A percentile compares a stretch with the other conserved stretches of the same genome.
These are phyloP conservation scores for Leccinum subspadiceum DNA, from an alignment of 1,284 basidiomycete species.

Conservation along the genomic window DNA sequence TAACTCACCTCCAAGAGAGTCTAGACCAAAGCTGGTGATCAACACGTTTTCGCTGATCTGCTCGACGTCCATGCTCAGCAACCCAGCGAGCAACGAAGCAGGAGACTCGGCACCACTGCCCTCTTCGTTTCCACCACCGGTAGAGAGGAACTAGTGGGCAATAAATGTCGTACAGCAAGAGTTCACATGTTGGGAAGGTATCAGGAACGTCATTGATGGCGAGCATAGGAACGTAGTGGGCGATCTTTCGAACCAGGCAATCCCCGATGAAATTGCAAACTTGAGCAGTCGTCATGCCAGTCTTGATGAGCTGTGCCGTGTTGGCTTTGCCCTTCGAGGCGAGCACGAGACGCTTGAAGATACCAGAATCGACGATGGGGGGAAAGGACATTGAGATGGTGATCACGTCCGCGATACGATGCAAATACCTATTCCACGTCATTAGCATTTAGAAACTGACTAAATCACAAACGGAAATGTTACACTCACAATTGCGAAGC, in stretches of 20 bases:
- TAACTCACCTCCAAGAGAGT: slow-evolving; percentile 30
- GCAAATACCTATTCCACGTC: slow-evolving; percentile 24
- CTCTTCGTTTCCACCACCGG: slow-evolving; percentile 11
- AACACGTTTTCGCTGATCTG: slow-evolving; percentile 30
- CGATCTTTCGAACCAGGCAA: slow-evolving; percentile 28
- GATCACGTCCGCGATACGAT: slow-evolving; percentile 28
- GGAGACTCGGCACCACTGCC: slow-evolving; percentile 19
- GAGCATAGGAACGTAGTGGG: slow-evolving; percentile 33
- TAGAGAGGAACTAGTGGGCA: slow-evolving; percentile 24
- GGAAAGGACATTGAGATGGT: slow-evolving; percentile 35
- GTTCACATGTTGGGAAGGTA: slow-evolving; percentile 27
- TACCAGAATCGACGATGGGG: slow-evolving; percentile 33
- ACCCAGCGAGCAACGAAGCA: slow-evolving; percentile 24
- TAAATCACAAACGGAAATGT: neutral
- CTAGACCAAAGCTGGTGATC: slow-evolving; percentile 33
- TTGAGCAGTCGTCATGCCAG: slow-evolving; percentile 32
- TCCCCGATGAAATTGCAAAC: slow-evolving; percentile 34
- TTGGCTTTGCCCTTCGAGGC: slow-evolving; percentile 29
- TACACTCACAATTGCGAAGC: slow-evolving; percentile 27
- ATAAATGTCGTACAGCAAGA: slow-evolving; percentile 25
- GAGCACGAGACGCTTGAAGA: slow-evolving; percentile 32
- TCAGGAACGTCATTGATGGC: slow-evolving; percentile 24
- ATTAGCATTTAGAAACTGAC: slow-evolving; percentile 4
- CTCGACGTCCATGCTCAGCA: slow-evolving; percentile 26
- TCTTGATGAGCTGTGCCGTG: slow-evolving; percentile 30